Percentiles rank a stretch among this genome's conserved stretches.
These are phyloP conservation scores for Sporothrix curviconia DNA, from an alignment of 2,329 filamentous ascomycete genomes.

Conservation along the genomic window DNA sequence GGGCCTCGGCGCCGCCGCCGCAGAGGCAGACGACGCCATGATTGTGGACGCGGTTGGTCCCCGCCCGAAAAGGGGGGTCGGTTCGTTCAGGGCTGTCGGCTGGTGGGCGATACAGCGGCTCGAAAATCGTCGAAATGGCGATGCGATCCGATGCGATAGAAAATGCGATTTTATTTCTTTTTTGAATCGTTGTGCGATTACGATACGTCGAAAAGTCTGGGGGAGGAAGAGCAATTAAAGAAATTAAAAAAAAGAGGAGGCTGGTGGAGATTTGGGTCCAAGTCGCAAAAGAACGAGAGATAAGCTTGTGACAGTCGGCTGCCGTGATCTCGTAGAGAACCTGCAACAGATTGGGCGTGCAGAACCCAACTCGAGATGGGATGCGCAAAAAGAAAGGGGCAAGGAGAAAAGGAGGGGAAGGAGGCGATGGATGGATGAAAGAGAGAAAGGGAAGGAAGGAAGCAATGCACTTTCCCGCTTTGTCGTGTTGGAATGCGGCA, in stretches of 20 bases:
- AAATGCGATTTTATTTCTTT: neutral
- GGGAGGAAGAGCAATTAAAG: neutral
- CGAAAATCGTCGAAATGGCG: neutral
- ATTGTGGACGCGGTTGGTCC: neutral
- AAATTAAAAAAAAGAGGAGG: neutral
- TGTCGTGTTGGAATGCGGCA: constrained; percentile 2
- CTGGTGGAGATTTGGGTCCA: neutral
- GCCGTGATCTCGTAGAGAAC: no score
- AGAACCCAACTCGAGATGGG: neutral
- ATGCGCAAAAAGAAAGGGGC: neutral
- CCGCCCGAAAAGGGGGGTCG: neutral
- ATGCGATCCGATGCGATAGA: neutral
- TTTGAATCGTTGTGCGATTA: neutral
- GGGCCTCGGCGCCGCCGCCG: constrained; percentile 15
- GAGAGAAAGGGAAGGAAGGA: neutral
- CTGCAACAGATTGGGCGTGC: no score
- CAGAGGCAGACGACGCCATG: constrained; percentile 17
- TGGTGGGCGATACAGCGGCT: neutral
- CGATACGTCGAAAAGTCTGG: neutral
- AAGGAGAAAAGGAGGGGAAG: neutral
- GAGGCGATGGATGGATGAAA: neutral
- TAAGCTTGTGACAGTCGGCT: neutral
- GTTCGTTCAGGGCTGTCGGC: neutral
- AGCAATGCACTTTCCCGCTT: neutral
- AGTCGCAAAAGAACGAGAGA: constrained; percentile 7